Conservation (phyloP, 2,329 filamentous ascomycete genomes). For the Metarhizium humberi region DNA sequence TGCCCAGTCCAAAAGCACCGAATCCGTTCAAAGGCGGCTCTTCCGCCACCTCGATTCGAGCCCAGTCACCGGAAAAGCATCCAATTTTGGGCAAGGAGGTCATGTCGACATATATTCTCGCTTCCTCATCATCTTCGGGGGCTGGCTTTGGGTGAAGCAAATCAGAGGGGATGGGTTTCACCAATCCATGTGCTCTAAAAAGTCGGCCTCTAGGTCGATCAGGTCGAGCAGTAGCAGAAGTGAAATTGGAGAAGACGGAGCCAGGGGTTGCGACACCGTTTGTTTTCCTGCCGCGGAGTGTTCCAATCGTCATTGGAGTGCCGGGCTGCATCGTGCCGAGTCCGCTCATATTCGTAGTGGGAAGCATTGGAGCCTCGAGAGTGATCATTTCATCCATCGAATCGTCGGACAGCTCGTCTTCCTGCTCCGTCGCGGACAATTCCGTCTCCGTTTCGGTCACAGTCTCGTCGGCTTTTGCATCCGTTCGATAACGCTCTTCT, state of each 20-base stretch:
- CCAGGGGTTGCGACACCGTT: conserved; percentile 76
- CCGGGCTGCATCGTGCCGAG: conserved; percentile 72
- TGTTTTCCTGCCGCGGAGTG: conserved; percentile 45
- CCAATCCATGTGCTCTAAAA: conserved; percentile 74
- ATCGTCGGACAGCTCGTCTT: conserved; percentile 74
- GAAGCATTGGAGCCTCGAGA: conserved; percentile 67
- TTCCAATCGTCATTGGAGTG: conserved; percentile 65
- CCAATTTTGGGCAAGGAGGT: conserved; percentile 79
- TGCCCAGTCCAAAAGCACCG: conserved; percentile 58
- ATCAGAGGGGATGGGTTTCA: conserved; percentile 63
- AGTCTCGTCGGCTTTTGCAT: conserved; percentile 48
- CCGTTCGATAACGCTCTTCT: conserved; percentile 62
- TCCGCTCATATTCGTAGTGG: conserved; percentile 68
- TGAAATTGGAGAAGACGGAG: conserved; percentile 84
- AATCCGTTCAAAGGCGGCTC: conserved; percentile 62
- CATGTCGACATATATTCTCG: conserved; percentile 84
- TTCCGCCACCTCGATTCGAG: conserved; percentile 68
- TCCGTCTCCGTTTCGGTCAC: conserved; percentile 56
- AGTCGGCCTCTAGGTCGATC: conserved; percentile 65
- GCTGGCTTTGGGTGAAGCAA: conserved; percentile 75
- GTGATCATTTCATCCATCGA: conserved; percentile 92
- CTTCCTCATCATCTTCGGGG: conserved; percentile 73
- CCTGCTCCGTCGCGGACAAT: conserved; percentile 54
- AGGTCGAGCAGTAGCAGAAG: conserved; percentile 69
- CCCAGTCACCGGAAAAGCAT: conserved; percentile 97